phyloP scores from a whole-genome alignment of 2,329 filamentous ascomycete species.

The Fusarium staphyleae region DNA sequence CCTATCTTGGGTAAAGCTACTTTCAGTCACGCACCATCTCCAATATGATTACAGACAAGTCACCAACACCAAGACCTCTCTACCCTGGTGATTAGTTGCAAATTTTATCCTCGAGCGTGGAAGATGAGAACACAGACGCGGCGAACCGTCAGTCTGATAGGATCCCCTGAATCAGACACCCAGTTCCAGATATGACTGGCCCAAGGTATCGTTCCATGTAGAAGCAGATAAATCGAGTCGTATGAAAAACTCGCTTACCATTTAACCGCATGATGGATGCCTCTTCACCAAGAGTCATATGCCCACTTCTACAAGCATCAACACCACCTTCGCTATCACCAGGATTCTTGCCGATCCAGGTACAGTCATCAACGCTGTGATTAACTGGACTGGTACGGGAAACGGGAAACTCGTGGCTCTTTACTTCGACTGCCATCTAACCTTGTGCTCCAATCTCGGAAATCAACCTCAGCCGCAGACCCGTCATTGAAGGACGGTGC shows the following conservation, averaged over 20 bases:
- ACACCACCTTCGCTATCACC: slow-evolving; percentile 28
- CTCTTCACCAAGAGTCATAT: slow-evolving; percentile 34
- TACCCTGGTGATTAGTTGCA: too few species aligned
- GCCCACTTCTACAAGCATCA: slow-evolving; percentile 30
- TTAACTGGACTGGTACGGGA: slow-evolving; percentile 20
- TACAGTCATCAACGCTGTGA: slow-evolving; percentile 20
- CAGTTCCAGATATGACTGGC: too few species aligned
- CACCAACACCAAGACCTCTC: too few species aligned
- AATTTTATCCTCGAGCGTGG: too few species aligned
- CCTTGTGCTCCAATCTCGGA: slow-evolving; percentile 45
- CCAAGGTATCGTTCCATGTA: slow-evolving; percentile 11
- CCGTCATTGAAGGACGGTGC: slow-evolving; percentile 47
- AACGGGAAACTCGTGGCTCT: slow-evolving; percentile 30
- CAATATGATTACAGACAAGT: too few species aligned
- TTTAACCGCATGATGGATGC: slow-evolving; percentile 20
- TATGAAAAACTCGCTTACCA: slow-evolving; percentile 31
- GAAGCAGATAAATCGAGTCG: background rate
- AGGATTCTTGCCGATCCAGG: slow-evolving; percentile 28
- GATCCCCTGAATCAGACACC: slow-evolving; percentile 18
- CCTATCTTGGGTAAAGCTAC: too few species aligned
- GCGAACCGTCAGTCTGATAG: too few species aligned
- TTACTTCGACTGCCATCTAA: slow-evolving; percentile 33
- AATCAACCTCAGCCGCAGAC: slow-evolving; percentile 48
- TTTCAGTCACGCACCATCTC: too few species aligned
- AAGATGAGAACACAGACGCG: too few species aligned